Base-by-base conservation (phyloP, 495 filamentous ascomycete genomes). In the Poronia punctata region DNA sequence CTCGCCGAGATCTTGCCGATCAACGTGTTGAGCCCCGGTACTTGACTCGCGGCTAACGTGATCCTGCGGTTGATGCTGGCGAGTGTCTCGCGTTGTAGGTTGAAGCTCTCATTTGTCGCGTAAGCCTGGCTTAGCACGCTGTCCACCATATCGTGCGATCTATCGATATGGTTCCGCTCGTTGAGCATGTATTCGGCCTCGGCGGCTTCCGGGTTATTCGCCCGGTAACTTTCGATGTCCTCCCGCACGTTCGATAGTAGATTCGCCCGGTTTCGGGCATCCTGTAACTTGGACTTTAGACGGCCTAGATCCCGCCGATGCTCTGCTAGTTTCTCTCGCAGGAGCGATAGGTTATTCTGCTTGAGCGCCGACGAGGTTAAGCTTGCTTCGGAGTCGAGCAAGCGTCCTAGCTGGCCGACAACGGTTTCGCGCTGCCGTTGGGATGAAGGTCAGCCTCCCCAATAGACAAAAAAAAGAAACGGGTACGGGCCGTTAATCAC, bases 121-220 rank as follows among this genome's bases (percentile, higher is more conserved):
- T 99, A 97, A 18, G 92, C 92, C 72, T 96, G 93, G 62, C 84
- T 90, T 43, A 99, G 68, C 28, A 99, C 88, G 39, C 79, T 82
- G 56, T 99, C 92, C 26, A 85, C 84, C 62, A 92, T 75, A 36
- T 79, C 83, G 56, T 96, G 82, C 53, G 84, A 89, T 52, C 83
- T 75, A 49, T 99, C 93, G 53, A 99, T 77, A 42, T 81, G 73
- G 34, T 68, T 61, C 19, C 92, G 75, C 75, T 99, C 92, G 51
- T 86, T 85, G 14, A 97, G 75, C 88, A 99, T 95, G 67, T 95
- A 97, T 28, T 97, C 90, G 14, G 86, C 85, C 64, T 96, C 92
- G 25, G 80, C 84, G 5, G 72, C 76, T 38, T 75, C 83, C 6
- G 86, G 85, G 62, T 93, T 89, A 18, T 74, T 77, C 16, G 82